Evolutionary conservation across 2,329 filamentous ascomycete species (phyloP), one percentile per base, ranked within the genome.

Genomic region (Dryadomyces quercus-mongolicae): DNA sequence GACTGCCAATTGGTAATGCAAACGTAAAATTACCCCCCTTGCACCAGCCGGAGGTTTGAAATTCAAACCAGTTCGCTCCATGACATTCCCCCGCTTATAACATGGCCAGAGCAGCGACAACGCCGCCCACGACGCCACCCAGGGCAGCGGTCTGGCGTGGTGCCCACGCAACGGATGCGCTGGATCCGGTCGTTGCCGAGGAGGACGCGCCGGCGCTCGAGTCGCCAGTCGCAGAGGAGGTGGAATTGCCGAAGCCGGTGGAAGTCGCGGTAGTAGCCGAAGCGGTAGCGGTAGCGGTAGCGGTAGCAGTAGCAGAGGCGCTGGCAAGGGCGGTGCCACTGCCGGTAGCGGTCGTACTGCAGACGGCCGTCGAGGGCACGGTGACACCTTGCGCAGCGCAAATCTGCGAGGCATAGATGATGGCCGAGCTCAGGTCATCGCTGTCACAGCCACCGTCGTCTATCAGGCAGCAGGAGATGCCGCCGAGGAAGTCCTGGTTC

Each of bases 401-500:
- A 55, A 70, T 62, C 55, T 62, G 58, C 47, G 59, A 54, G 51
- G 67, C 67, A 52, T 63, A 68, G 36, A 21, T 44, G 49, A 69
- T 59, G 51, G 67, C 67, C 10, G 57, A 54, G 22, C 52, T 49
- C 63, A 69, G 65, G 57, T 64, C 64, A 15, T 57, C 53, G 5
- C 44, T 12, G 58, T 60, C 56, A 62, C 67, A 70, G 45, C 58
- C 63, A 55, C 56, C 62, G 13, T 59, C 54, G 48, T 55, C 36
- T 22, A 57, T 56, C 16, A 70, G 61, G 56, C 67, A 70, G 67
- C 67, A 70, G 44, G 65, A 61, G 55, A 74, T 69, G 63, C 64
- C 67, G 55, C 63, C 63, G 59, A 72, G 60, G 64, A 73, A 74
- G 56, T 63, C 54, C 55, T 62, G 60, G 60, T 72, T 66, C 18